Evolutionary conservation across 2,329 filamentous ascomycete genomes (phyloP).

Genomic region (Claviceps sp.): DNA sequence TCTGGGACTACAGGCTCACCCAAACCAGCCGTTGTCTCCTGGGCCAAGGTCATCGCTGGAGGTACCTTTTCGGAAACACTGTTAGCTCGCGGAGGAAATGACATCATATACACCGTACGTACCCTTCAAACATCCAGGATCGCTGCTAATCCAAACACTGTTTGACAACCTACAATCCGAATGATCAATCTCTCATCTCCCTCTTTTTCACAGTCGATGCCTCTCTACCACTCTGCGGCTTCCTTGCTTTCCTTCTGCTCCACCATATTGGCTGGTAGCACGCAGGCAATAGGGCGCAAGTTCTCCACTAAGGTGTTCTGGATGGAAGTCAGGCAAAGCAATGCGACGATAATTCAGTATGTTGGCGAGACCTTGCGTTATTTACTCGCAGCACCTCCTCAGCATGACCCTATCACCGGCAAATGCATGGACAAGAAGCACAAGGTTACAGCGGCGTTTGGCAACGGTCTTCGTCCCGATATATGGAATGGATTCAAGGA

Average conservation of each 20-base stretch:
- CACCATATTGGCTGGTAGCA: constrained; percentile 45
- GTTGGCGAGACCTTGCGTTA: constrained; percentile 83
- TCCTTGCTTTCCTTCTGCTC: constrained; percentile 54
- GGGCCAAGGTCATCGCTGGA: constrained; percentile 48
- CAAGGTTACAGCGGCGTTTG: constrained; percentile 60
- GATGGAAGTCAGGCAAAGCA: constrained; percentile 55
- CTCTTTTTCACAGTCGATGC: constrained; percentile 50
- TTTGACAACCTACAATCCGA: not conserved
- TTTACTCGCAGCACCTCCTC: constrained; percentile 52
- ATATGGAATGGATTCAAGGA: constrained; percentile 76
- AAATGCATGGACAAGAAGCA: constrained; percentile 60
- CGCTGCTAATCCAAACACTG: not conserved
- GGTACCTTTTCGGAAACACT: constrained; percentile 26
- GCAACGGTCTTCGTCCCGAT: constrained; percentile 75
- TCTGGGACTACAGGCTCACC: constrained; percentile 77
- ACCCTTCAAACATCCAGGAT: constrained; percentile 19
- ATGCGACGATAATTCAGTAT: constrained; percentile 71
- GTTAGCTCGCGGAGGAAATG: constrained; percentile 43
- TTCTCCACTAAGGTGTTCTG: constrained; percentile 71
- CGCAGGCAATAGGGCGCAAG: constrained; percentile 59
- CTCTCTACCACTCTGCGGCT: constrained; percentile 76
- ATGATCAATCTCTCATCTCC: not conserved
- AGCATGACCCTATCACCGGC: constrained; percentile 48
- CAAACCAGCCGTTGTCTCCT: constrained; percentile 66
- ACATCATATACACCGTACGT: constrained; percentile 57